These are phyloP conservation scores for Neurospora sp. DNA, from an alignment of 2,329 filamentous ascomycete genomes.

Conservation along the genomic window DNA sequence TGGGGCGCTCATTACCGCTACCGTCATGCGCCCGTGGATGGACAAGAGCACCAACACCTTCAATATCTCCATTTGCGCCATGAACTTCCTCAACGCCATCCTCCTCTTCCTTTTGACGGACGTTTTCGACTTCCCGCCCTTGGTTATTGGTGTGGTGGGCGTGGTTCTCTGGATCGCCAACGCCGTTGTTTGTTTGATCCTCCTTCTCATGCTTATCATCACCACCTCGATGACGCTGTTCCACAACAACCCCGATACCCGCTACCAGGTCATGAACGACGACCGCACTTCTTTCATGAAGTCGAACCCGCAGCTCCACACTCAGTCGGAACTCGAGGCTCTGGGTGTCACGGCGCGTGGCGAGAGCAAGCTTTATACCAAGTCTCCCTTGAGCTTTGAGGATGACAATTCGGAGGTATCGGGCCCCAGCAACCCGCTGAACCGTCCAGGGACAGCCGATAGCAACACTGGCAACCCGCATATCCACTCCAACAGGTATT, in stretches of 20 bases:
- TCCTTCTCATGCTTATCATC: conserved; percentile 73
- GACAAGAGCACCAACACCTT: conserved; percentile 97
- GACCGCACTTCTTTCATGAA: conserved; percentile 97
- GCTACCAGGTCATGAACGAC: conserved; percentile 94
- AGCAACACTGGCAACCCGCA: not conserved
- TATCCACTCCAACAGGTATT: not conserved
- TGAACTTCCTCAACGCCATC: conserved; percentile 87
- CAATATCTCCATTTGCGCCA: conserved; percentile 82
- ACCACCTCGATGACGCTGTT: conserved; percentile 58
- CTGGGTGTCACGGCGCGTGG: conserved; percentile 81
- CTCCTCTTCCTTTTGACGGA: conserved; percentile 84
- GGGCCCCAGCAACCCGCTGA: not conserved
- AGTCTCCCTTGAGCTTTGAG: not conserved
- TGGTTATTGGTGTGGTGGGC: conserved; percentile 82
- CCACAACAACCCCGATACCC: conserved; percentile 87
- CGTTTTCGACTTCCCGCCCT: conserved; percentile 71
- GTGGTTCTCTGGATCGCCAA: conserved; percentile 85
- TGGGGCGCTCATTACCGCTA: conserved; percentile 63
- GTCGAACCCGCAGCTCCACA: conserved; percentile 70
- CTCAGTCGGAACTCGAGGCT: conserved; percentile 80
- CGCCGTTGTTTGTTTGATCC: conserved; percentile 69
- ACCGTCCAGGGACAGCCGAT: not conserved
- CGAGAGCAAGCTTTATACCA: conserved; percentile 32
- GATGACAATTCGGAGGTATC: not conserved
- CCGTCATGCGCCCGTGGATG: conserved; percentile 88